Evolutionary conservation across 768 basidiomycete species (phyloP), one percentile per base, ranked within the genome.

Genomic region (Cystofilobasidium capitatum): DNA sequence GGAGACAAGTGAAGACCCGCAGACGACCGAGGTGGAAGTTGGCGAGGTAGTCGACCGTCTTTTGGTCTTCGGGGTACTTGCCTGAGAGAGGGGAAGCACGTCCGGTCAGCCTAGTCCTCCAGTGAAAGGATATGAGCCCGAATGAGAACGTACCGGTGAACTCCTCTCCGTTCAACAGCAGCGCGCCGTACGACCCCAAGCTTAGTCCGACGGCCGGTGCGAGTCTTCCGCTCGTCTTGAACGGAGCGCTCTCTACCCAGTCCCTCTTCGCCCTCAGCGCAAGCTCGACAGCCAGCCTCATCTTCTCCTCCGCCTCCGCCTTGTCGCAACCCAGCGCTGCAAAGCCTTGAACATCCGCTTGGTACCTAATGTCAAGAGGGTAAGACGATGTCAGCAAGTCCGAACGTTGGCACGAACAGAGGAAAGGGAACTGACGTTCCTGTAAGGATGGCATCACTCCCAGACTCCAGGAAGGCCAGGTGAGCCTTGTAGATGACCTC

Each of bases 141-240:
- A 24, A 8, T 17, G 10, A 13, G 29, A 0, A 20, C 57, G 3
- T 0, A 62, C 44, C 47, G 20, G 44, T 61, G 42, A 39, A 69
- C 70, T 70, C 62, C 62, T 86, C 81, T 24, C 77, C 76, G 0
- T 85, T 83, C 9, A 75, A 74, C 20, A 88, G 78, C 6, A 82
- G 85, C 1, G 86, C 85, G 42, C 88, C 88, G 72, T 83, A 89
- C 0, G 87, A 85, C 22, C 89, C 88, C 35, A 89, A 76, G 7
- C 86, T 88, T 6, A 91, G 79, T 3, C 83, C 86, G 40, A 90
- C 81, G 33, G 77, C 79, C 83, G 17, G 82, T 78, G 44, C 36
- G 42, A 13, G 75, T 73, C 14, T 72, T 72, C 71, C 83, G 82
- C 0, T 84, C 85, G 24, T 82, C 82, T 14, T 75, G 75, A 62